Percentiles rank a stretch among this genome's conserved stretches.
Evolutionary conservation across 1,284 basidiomycete species (phyloP).

Genomic region (Moesziomyces antarcticus): DNA sequence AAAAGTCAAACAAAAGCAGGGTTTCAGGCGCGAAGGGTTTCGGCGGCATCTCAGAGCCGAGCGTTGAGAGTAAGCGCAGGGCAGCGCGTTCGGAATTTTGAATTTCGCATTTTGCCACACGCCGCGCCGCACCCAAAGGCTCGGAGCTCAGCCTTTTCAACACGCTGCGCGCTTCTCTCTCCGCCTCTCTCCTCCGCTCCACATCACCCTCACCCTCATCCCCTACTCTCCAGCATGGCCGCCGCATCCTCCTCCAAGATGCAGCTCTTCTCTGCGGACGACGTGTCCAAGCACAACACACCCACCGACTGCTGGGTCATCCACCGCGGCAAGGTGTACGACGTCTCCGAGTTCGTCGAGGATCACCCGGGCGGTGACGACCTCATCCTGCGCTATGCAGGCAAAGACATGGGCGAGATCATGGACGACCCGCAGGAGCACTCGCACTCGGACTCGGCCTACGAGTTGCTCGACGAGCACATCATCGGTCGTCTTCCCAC

Average conservation of each 20-base stretch:
- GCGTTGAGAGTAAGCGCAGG: too few relatives aligned
- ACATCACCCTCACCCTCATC: slow-evolving; percentile 3
- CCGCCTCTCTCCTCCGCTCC: not conserved
- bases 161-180: not conserved
- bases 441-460: slow-evolving; percentile 91
- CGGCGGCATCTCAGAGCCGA: too few relatives aligned
- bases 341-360: slow-evolving; percentile 70
- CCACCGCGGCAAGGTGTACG: slow-evolving; percentile 70
- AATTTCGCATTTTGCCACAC: not conserved
- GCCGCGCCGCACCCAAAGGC: too few relatives aligned
- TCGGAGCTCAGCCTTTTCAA: not conserved
- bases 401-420: slow-evolving; percentile 80
- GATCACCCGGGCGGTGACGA: slow-evolving; percentile 72
- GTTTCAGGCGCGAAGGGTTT: not conserved
- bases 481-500: slow-evolving; percentile 56
- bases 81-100: not conserved
- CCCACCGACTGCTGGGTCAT: slow-evolving; percentile 75
- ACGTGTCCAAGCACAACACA: slow-evolving; percentile 69
- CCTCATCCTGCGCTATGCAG: slow-evolving; percentile 76
- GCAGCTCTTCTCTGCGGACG: slow-evolving; percentile 46
- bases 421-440: slow-evolving; percentile 90
- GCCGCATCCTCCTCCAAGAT: slow-evolving; percentile 40
- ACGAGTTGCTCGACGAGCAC: slow-evolving; percentile 88
- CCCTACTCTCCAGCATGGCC: slow-evolving; percentile 4
- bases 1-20: not conserved